These are phyloP conservation scores for Astrocystis sublimbata DNA, from an alignment of 495 filamentous ascomycete species.

Conservation along the genomic window DNA sequence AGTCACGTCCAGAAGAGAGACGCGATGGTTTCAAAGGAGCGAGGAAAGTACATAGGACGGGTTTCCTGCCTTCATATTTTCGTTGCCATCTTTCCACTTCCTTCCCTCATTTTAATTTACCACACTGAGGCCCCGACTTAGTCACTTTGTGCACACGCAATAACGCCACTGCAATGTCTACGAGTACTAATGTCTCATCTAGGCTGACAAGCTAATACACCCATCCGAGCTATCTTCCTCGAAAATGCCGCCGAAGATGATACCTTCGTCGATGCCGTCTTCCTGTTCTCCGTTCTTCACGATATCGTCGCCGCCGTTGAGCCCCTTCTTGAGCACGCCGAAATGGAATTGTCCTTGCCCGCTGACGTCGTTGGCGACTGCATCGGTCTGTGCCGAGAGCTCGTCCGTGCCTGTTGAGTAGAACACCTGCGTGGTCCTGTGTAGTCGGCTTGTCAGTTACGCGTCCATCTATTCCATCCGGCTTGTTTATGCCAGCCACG, in stretches of 20 bases:
- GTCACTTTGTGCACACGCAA: too few relatives aligned
- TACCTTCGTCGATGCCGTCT: slow-evolving; percentile 44
- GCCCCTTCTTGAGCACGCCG: slow-evolving; percentile 47
- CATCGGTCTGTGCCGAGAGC: slow-evolving; percentile 36
- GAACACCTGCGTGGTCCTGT: slow-evolving; percentile 42
- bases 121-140: background rate
- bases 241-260: slow-evolving; percentile 52
- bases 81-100: background rate
- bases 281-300: slow-evolving; percentile 44
- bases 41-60: background rate
- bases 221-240: slow-evolving; percentile 41
- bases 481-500: background rate
- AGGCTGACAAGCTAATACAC: slow-evolving; percentile 34
- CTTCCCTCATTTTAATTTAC: too few relatives aligned
- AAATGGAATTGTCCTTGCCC: slow-evolving; percentile 52
- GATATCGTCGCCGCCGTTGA: slow-evolving; percentile 37
- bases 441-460: background rate
- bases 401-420: slow-evolving; percentile 28
- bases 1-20: background rate
- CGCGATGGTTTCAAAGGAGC: background rate
- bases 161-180: too few relatives aligned
- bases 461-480: background rate
- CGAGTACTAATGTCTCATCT: background rate
- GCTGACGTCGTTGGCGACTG: slow-evolving; percentile 40
- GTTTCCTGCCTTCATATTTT: background rate